phyloP scores from a whole-genome alignment of 2,329 filamentous ascomycete genomes.

The Dothistroma pini region DNA sequence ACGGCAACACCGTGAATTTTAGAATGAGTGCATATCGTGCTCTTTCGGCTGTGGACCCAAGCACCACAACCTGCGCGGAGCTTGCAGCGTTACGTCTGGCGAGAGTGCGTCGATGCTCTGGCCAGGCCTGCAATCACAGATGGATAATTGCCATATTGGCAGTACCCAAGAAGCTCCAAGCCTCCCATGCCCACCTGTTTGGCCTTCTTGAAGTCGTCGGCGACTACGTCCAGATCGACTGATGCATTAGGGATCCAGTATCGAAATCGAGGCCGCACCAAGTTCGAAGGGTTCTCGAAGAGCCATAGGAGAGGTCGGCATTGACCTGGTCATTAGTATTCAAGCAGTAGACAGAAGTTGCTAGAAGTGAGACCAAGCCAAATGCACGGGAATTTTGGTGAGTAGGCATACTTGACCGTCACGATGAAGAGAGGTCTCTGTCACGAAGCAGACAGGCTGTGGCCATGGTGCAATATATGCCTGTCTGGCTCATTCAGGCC shows the following conservation, averaged over 20 bases:
- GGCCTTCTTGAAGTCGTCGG: constrained; percentile 34
- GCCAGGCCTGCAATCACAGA: not conserved
- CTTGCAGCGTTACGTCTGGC: not conserved
- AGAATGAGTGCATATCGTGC: constrained; percentile 15
- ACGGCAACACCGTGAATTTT: constrained; percentile 17
- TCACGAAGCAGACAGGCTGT: not conserved
- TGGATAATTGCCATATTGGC: constrained; percentile 37
- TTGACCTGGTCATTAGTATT: constrained; percentile 23
- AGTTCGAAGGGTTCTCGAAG: constrained; percentile 30
- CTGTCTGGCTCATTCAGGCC: not conserved
- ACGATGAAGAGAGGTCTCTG: not conserved
- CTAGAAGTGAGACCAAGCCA: not conserved
- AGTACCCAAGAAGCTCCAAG: constrained; percentile 40
- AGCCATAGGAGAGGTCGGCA: constrained; percentile 24
- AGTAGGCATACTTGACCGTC: not conserved
- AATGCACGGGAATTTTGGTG: not conserved
- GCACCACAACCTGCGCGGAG: not conserved
- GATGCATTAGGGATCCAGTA: constrained; percentile 43
- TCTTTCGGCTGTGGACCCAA: constrained; percentile 11
- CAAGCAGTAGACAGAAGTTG: not conserved
- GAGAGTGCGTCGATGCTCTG: not conserved
- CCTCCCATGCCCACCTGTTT: constrained; percentile 38
- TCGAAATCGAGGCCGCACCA: constrained; percentile 30
- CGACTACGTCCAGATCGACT: constrained; percentile 30
- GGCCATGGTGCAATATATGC: not conserved